A percentile compares a stretch with the other conserved stretches of the same genome.
These are phyloP conservation scores for Populus simonii DNA, from an alignment of 345 rosid genomes.

Conservation along the genomic window DNA sequence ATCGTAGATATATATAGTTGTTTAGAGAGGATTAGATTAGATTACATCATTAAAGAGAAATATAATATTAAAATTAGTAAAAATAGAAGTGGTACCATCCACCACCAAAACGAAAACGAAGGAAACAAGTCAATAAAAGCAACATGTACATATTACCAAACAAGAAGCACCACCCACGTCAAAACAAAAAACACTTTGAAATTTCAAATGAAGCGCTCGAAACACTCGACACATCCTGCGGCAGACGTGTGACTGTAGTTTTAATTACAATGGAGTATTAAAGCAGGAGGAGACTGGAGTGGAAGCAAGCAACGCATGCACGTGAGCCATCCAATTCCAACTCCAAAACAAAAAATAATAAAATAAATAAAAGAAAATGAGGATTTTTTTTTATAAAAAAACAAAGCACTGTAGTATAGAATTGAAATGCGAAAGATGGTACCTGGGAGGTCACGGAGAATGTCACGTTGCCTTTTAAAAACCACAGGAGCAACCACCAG, in stretches of 20 bases:
- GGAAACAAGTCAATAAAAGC: neutral
- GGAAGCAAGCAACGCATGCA: neutral
- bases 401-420: neutral
- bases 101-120: no score
- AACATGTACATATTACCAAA: neutral
- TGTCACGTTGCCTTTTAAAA: conserved; percentile 28
- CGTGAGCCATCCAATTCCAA: neutral
- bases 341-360: neutral
- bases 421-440: conserved; percentile 2
- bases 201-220: neutral
- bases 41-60: no score
- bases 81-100: no score
- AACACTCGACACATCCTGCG: neutral
- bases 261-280: neutral
- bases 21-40: no score
- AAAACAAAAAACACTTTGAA: neutral
- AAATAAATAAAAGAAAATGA: no score
- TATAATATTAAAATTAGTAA: no score
- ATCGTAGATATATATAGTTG: no score
- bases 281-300: neutral
- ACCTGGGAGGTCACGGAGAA: conserved; percentile 41
- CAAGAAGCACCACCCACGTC: neutral
- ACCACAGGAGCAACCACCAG: neutral
- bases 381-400: neutral
- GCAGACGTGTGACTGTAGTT: neutral